A percentile compares a stretch with the other conserved stretches of the same genome.
These are phyloP conservation scores for Fusarium sp. DNA, from an alignment of 2,329 filamentous ascomycete species.

Conservation along the genomic window DNA sequence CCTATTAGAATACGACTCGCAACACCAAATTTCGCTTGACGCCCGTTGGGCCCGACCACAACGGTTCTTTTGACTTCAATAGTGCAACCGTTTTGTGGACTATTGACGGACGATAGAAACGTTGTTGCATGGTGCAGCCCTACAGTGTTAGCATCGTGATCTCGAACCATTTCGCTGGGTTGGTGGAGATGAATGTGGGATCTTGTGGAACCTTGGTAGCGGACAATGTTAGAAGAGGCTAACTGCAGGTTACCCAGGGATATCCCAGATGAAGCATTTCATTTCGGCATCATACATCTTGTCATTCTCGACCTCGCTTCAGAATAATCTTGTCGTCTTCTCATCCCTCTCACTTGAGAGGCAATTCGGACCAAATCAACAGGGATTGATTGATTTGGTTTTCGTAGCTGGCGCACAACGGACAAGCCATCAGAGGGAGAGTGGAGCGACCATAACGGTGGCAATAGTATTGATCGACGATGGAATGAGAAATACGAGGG, in stretches of 20 bases:
- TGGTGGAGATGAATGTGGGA: conserved; percentile 39
- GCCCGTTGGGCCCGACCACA: neutral
- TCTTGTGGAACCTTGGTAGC: conserved; percentile 33
- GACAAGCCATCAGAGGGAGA: conserved; percentile 31
- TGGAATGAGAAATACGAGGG: conserved; percentile 24
- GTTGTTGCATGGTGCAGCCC: conserved; percentile 34
- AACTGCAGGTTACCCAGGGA: conserved; percentile 18
- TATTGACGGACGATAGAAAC: conserved; percentile 8
- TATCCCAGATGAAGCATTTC: conserved; percentile 2
- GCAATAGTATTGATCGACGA: conserved; percentile 24
- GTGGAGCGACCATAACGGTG: conserved; percentile 33
- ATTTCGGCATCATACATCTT: neutral
- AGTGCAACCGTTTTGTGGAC: conserved; percentile 16
- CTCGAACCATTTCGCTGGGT: conserved; percentile 38
- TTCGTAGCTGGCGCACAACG: neutral
- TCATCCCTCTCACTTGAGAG: neutral
- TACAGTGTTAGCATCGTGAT: conserved; percentile 39
- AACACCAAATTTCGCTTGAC: conserved; percentile 10
- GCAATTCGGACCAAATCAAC: neutral
- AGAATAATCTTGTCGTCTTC: neutral
- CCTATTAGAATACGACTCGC: conserved; percentile 13
- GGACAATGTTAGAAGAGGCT: conserved; percentile 27
- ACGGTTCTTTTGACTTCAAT: conserved; percentile 10
- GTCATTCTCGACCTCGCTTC: neutral
- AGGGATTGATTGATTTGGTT: neutral